Base-by-base conservation (phyloP, 768 basidiomycete species). In the Clavulina sp. region DNA sequence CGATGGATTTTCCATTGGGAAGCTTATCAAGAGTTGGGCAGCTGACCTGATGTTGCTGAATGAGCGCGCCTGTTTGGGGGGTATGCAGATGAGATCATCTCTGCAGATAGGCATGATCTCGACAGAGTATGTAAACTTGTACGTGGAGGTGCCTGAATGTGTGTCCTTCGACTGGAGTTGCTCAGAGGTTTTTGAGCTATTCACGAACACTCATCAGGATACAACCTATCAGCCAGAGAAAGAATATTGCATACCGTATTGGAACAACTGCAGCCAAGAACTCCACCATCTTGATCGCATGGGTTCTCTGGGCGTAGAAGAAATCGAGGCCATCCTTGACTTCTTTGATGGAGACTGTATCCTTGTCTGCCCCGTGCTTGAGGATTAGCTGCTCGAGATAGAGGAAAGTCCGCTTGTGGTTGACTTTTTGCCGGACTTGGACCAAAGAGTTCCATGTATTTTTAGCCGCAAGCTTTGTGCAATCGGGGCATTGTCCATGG, bases 381-480 rank as follows among this genome's bases (percentile, higher is more conserved):
- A 97, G 68, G 62, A 99, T 96, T 56, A 97, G 74, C 60, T 97
- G 95, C 66, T 97, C 95, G 49, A 97, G 78, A 70, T 81, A 99
- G 59, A 99, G 67, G 70, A 99, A 99, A 1, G 95, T 97, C 52
- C 95, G 80, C 68, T 99, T 99, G 65, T 99, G 95, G 3, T 88
- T 73, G 40, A 97, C 95, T 66, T 99, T 97, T 64, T 99, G 95
- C 43, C 95, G 81, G n/a, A 97, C 89, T 70, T 97, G 95, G 1
- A 99, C 92, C 33, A 89, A 73, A 1, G 93, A 89, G 62, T 89
- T 91, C 95, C 93, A 97, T 0, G 92, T 97, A 63, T 97, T 96
- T 69, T 97, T 99, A 2, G 95, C 95, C 0, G 95, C 95, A 3
- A 97, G 75, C 59, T 78, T 81, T 0, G 93, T 73, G 61, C 95